Evolutionary conservation across 148 eudicot genomes (phyloP).

Genomic region (Nepenthes mirabilis): DNA sequence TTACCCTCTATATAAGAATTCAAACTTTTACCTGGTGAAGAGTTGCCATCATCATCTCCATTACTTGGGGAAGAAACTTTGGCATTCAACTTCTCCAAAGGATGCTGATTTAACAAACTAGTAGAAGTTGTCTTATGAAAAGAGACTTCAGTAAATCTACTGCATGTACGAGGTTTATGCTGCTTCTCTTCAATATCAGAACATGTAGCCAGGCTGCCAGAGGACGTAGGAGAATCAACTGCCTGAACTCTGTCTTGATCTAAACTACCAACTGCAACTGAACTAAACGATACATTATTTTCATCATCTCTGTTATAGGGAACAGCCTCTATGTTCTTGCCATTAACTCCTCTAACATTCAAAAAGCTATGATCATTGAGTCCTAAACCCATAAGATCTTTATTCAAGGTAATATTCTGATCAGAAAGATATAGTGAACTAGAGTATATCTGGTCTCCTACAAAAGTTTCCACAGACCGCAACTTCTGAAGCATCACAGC

Average conservation of each 20-base stretch:
- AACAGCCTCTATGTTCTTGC: conserved; percentile 7
- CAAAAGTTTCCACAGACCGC: conserved; percentile 8
- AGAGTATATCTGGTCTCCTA: conserved; percentile 3
- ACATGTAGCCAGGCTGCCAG: conserved; percentile 5
- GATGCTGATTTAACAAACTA: too few relatives aligned
- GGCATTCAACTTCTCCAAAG: too few relatives aligned
- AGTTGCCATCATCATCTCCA: too few relatives aligned
- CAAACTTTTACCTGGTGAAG: too few relatives aligned
- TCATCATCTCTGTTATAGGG: conserved; percentile 5
- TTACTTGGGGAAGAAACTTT: too few relatives aligned
- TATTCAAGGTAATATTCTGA: conserved; percentile 6
- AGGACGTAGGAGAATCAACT: conserved; percentile 7
- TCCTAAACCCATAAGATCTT: conserved; percentile 17
- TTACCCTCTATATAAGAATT: too few relatives aligned
- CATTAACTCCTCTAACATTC: conserved; percentile 20
- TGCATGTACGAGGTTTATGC: too few relatives aligned
- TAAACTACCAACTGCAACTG: conserved; percentile 2
- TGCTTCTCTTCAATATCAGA: background rate
- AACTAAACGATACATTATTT: conserved; percentile 8
- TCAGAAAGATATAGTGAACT: conserved; percentile 7
- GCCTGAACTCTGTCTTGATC: conserved; percentile 13
- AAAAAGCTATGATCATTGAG: conserved; percentile 20
- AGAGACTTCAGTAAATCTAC: too few relatives aligned
- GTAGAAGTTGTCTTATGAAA: too few relatives aligned
- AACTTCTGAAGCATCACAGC: conserved; percentile 14